Evolutionary conservation across 257 asterid genomes (phyloP).

Genomic region (Handroanthus guayacan): DNA sequence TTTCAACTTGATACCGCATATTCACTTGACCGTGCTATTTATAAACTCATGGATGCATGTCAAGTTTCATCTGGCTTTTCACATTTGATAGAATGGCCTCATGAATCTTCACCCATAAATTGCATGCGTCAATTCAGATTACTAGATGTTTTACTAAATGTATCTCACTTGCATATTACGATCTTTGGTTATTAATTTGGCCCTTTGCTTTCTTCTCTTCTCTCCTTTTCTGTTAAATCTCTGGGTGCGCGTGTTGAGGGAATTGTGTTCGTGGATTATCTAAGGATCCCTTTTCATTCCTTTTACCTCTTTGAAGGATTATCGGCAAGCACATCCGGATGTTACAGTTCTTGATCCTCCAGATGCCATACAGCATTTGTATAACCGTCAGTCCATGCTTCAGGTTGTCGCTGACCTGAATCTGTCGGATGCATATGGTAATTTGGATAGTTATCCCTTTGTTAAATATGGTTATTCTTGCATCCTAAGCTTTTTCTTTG

Average conservation of each 20-base stretch:
- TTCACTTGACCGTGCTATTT: neutral
- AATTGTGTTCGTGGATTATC: slow-evolving; percentile 7
- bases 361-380: slow-evolving; percentile 81
- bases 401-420: slow-evolving; percentile 87
- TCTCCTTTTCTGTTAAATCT: neutral
- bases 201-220: neutral
- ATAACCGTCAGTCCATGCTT: slow-evolving; percentile 92
- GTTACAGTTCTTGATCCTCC: slow-evolving; percentile 99
- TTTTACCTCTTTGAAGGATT: slow-evolving; percentile 61
- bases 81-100: neutral
- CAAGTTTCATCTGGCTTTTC: slow-evolving; percentile 15
- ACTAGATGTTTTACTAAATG: neutral
- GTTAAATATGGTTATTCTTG: slow-evolving; percentile 28
- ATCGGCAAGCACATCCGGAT: slow-evolving; percentile 83
- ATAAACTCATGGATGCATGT: neutral
- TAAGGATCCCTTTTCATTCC: slow-evolving; percentile 7
- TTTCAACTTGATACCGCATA: slow-evolving; percentile 5
- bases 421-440: slow-evolving; percentile 76
- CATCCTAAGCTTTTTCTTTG: neutral
- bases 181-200: neutral
- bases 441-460: slow-evolving; percentile 17
- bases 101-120: neutral
- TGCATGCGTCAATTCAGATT: neutral
- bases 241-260: slow-evolving; percentile 38
- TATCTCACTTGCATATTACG: neutral